Evolutionary conservation across 306 rosid species (phyloP).

Genomic region (Senna tora): DNA sequence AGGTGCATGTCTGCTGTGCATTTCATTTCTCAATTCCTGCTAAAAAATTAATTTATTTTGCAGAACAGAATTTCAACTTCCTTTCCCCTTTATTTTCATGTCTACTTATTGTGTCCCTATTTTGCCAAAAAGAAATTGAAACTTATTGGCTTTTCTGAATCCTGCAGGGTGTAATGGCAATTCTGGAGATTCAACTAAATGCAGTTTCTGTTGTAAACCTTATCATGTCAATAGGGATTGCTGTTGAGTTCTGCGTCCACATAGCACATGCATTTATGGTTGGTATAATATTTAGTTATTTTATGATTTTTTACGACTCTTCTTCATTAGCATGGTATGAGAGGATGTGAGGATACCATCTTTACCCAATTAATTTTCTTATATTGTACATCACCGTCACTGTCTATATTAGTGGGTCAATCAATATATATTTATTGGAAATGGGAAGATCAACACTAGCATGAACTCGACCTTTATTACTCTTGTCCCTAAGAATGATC

Average conservation of each 20-base stretch:
- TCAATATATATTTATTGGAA: no score
- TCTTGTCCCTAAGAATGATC: no score
- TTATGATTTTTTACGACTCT: constrained; percentile 20
- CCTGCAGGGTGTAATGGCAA: constrained; percentile 96
- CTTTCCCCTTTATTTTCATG: background rate
- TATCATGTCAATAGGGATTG: constrained; percentile 91
- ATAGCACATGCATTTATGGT: constrained; percentile 93
- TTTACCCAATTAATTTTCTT: no score
- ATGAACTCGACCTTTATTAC: no score
- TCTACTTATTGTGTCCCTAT: constrained; percentile 10
- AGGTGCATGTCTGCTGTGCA: constrained; percentile 2
- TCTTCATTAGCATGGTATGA: constrained; percentile 24
- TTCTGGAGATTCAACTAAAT: constrained; percentile 87
- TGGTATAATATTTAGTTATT: constrained; percentile 43
- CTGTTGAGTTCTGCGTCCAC: constrained; percentile 96
- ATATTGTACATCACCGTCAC: no score
- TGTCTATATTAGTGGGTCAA: no score
- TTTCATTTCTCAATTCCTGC: background rate
- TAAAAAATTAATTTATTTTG: background rate
- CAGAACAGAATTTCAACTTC: background rate
- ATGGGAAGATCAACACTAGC: no score
- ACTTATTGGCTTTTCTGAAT: constrained; percentile 34
- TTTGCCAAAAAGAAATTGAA: constrained; percentile 10
- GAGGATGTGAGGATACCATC: no score
- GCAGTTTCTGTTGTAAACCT: constrained; percentile 96